Percentiles rank a stretch among this genome's conserved stretches.
phyloP scores from a whole-genome alignment of 2,329 filamentous ascomycete species.

The Dactylellina drechsleri region DNA sequence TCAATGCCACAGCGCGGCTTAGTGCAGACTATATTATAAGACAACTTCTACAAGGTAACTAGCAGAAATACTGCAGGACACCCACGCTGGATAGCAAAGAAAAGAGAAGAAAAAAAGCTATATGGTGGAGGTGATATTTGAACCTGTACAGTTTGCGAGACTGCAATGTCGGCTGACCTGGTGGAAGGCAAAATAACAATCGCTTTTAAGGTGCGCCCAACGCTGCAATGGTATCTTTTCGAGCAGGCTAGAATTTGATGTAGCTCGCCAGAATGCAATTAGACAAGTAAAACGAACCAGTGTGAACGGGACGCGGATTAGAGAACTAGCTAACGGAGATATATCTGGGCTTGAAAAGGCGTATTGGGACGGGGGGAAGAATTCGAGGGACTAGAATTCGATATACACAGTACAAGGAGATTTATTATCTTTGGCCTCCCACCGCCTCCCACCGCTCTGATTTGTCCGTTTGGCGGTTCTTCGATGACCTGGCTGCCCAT shows the following conservation, averaged over 20 bases:
- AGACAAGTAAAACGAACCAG: slow-evolving; percentile 1
- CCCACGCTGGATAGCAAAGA: slow-evolving; percentile 25
- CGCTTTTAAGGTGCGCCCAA: not conserved
- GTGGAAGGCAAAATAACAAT: slow-evolving; percentile 30
- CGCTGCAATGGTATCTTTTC: too few species aligned
- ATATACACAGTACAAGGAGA: slow-evolving; percentile 24
- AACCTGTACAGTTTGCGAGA: slow-evolving; percentile 12
- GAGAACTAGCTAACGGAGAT: slow-evolving; percentile 17
- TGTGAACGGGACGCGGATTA: slow-evolving; percentile 9
- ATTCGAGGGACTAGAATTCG: not conserved
- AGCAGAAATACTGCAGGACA: slow-evolving; percentile 18
- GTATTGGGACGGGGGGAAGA: not conserved
- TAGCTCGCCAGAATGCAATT: too few species aligned
- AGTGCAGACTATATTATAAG: slow-evolving; percentile 2
- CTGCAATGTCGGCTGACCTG: slow-evolving; percentile 33
- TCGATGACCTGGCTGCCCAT: slow-evolving; percentile 50
- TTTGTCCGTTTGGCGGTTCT: slow-evolving; percentile 17
- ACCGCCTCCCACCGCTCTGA: slow-evolving; percentile 8
- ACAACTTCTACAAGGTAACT: slow-evolving; percentile 16
- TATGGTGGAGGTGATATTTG: not conserved
- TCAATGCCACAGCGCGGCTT: slow-evolving; percentile 5
- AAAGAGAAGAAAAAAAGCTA: slow-evolving; percentile 19
- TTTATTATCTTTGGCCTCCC: slow-evolving; percentile 24
- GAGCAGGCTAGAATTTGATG: too few species aligned
- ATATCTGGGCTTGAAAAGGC: slow-evolving; percentile 2